phyloP scores from a whole-genome alignment of 495 filamentous ascomycete genomes.

The Durotheca rogersii region DNA sequence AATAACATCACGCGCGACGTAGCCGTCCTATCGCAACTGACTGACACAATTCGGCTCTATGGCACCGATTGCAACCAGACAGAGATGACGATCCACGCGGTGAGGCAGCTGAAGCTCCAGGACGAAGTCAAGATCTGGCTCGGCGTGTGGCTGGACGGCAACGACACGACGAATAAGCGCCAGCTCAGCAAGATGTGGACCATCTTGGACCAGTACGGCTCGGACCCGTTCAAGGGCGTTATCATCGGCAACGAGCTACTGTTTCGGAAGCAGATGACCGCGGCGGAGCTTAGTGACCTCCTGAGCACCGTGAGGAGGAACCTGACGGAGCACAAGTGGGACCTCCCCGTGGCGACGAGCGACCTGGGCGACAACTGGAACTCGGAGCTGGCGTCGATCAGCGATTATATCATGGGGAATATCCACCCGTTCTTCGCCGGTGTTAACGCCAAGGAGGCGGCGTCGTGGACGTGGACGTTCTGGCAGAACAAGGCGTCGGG shows the following conservation, averaged over 20 bases:
- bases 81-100: slow-evolving; percentile 84
- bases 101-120: slow-evolving; percentile 69
- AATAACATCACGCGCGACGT: slow-evolving; percentile 94
- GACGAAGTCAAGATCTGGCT: slow-evolving; percentile 87
- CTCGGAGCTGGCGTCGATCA: slow-evolving; percentile 58
- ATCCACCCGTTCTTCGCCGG: slow-evolving; percentile 97
- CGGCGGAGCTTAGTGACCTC: slow-evolving; percentile 61
- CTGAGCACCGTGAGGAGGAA: slow-evolving; percentile 69
- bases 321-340: slow-evolving; percentile 62
- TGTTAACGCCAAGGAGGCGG: slow-evolving; percentile 63
- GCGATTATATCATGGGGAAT: slow-evolving; percentile 94
- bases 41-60: slow-evolving; percentile 85
- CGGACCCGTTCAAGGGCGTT: slow-evolving; percentile 73
- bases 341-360: slow-evolving; percentile 79
- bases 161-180: slow-evolving; percentile 77
- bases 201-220: slow-evolving; percentile 68
- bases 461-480: slow-evolving; percentile 82
- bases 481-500: slow-evolving; percentile 68
- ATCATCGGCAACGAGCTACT: slow-evolving; percentile 96
- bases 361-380: slow-evolving; percentile 93
- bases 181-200: slow-evolving; percentile 80
- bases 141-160: slow-evolving; percentile 89
- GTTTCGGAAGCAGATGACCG: slow-evolving; percentile 72
- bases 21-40: slow-evolving; percentile 87
- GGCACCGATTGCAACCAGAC: slow-evolving; percentile 99